Evolutionary conservation across 805 yeast species (phyloP), one percentile per base, ranked within the genome.

Genomic region (Torulaspora delbrueckii): DNA sequence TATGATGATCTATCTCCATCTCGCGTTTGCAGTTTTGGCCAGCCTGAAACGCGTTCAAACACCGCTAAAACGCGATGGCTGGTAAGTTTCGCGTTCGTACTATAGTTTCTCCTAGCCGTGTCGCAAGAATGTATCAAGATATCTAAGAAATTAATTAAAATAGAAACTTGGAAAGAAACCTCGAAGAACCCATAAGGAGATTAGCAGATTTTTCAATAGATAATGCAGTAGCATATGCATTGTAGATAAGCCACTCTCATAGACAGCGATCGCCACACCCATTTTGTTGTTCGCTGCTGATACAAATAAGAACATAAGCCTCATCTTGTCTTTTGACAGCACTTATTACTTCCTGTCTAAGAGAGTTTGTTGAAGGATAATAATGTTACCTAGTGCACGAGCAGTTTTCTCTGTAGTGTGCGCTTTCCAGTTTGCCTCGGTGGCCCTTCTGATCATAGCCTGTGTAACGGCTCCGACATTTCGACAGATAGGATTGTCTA

Each of bases 391-490:
- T 7, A 40, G 37, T 16, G 26, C 48, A 8, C 44, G 44, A 40
- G 23, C 34, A n/a, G 36, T 45, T 10, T 45, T 35, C 37, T 40
- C 41, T 10, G 42, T 40, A 28, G 18, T 45, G n/a, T 34, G 43
- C 14, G 44, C 28, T 22, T 62, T 79, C 18, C 75, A 75, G 52
- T 58, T 74, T 40, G 70, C 75, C 8, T 71, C 89, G 1, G 64
- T 83, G 55, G 90, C 82, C 10, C 78, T 83, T 48, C 66, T 84
- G 37, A 68, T 85, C 34, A 62, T 85, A 25, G 78, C 83, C 2
- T 72, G 80, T 14, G 70, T 85, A 22, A 74, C 87, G 0, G 73
- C 78, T 8, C 91, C 95, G 0, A 79, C 79, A 1, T 69, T 75
- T 7, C 50, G 64, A 2, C 56, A 71, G 5, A 71, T 85, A 37